A percentile compares a stretch with the other conserved stretches of the same genome.
These are phyloP conservation scores for Aureobasidium lini DNA, from an alignment of 2,329 filamentous ascomycete species.

Conservation along the genomic window DNA sequence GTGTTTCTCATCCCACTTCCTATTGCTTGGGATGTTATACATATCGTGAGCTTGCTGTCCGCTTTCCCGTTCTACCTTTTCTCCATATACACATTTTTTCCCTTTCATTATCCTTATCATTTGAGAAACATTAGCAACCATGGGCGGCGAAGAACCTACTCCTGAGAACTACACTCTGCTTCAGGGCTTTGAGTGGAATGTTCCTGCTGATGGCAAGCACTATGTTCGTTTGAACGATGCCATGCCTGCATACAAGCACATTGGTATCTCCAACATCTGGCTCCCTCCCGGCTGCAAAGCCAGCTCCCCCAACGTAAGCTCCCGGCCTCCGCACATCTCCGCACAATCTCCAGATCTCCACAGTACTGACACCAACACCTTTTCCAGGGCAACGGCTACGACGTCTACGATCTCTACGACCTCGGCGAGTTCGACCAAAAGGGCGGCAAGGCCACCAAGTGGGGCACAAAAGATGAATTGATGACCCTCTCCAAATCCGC, in stretches of 20 bases:
- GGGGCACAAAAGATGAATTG: slow-evolving; percentile 57
- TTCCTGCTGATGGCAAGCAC: slow-evolving; percentile 55
- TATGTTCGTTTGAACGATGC: slow-evolving; percentile 51
- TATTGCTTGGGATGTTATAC: too few relatives aligned
- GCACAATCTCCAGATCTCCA: neutral
- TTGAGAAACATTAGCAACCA: neutral
- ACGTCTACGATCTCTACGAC: slow-evolving; percentile 51
- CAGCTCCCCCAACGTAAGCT: slow-evolving; percentile 31
- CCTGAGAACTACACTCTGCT: slow-evolving; percentile 46
- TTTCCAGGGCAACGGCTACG: slow-evolving; percentile 50
- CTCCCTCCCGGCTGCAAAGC: slow-evolving; percentile 64
- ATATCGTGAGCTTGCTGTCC: neutral
- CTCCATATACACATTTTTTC: neutral
- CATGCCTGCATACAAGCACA: slow-evolving; percentile 48
- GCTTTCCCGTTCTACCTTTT: neutral
- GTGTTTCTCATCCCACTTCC: too few relatives aligned
- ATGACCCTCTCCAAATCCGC: slow-evolving; percentile 45
- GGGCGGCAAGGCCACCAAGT: slow-evolving; percentile 55
- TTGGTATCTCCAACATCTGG: slow-evolving; percentile 58
- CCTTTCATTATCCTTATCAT: neutral
- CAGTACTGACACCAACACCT: neutral
- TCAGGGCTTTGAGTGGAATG: slow-evolving; percentile 65
- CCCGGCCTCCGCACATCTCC: neutral
- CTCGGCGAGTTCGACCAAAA: slow-evolving; percentile 64
- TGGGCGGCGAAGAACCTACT: slow-evolving; percentile 16